phyloP scores from a whole-genome alignment of 768 basidiomycete species.

The Tricholoma hemisulphureum region DNA sequence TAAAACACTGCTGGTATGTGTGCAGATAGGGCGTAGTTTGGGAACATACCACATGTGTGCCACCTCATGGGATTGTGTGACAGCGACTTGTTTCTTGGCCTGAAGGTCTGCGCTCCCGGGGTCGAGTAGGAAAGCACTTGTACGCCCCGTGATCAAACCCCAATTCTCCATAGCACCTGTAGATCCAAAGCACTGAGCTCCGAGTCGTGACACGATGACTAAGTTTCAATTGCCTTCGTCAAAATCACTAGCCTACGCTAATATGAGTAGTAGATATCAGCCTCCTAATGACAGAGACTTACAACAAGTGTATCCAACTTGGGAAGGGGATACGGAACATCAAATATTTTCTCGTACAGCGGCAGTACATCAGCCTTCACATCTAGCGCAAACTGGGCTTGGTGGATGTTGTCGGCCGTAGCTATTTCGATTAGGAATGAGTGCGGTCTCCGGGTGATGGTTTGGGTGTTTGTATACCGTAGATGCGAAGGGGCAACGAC shows the following conservation, averaged over 20 bases:
- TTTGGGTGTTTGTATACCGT: constrained; percentile 46
- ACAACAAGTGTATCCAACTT: constrained; percentile 93
- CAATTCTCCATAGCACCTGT: constrained; percentile 90
- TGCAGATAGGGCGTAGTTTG: not conserved
- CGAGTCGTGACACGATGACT: not conserved
- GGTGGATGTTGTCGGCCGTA: constrained; percentile 78
- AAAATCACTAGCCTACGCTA: constrained; percentile 70
- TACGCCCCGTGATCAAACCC: constrained; percentile 90
- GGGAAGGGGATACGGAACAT: constrained; percentile 88
- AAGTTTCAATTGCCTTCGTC: constrained; percentile 57
- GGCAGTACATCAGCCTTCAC: constrained; percentile 81
- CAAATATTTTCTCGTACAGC: constrained; percentile 89
- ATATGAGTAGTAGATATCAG: constrained; percentile 3
- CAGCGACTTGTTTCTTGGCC: constrained; percentile 77
- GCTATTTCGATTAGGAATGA: constrained; percentile 39
- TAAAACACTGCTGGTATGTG: not conserved
- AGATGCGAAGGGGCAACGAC: constrained; percentile 79
- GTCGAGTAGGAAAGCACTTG: constrained; percentile 77
- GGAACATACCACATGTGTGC: constrained; percentile 70
- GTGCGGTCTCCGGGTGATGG: not conserved
- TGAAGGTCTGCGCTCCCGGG: constrained; percentile 67
- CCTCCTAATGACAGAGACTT: constrained; percentile 22
- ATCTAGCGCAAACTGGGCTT: constrained; percentile 84
- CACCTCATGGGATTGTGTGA: constrained; percentile 82
- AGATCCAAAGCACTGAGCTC: constrained; percentile 1